A percentile compares a stretch with the other conserved stretches of the same genome.
Evolutionary conservation across 768 basidiomycete species (phyloP).

Genomic region (Tephrocybe rancida): DNA sequence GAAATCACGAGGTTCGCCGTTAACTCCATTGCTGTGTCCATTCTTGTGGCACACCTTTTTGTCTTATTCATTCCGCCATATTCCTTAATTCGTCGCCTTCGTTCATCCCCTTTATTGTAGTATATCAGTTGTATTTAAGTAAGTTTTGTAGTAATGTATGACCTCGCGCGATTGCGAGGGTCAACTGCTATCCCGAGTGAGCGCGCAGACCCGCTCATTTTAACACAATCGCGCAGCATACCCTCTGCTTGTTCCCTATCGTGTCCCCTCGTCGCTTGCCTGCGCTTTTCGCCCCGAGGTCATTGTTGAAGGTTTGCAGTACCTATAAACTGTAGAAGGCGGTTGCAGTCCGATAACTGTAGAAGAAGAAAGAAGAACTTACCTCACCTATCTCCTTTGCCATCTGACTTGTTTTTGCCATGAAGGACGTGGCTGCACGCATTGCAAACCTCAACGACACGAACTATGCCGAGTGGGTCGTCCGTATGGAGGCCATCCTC

Average conservation of each 20-base stretch:
- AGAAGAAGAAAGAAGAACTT: not conserved
- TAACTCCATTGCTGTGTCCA: no score
- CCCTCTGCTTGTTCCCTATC: not conserved
- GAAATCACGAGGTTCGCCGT: no score
- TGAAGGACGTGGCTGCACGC: not conserved
- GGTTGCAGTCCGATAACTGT: conserved; percentile 2
- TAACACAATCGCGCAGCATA: conserved; percentile 9
- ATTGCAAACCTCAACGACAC: conserved; percentile 20
- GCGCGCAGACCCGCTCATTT: not conserved
- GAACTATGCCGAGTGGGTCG: conserved; percentile 25
- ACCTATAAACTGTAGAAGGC: conserved; percentile 12
- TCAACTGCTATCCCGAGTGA: no score
- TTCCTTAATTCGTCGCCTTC: no score
- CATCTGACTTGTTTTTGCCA: no score
- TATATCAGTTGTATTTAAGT: no score
- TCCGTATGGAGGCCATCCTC: conserved; percentile 7
- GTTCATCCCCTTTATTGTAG: no score
- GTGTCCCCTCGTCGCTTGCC: not conserved
- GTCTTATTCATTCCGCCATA: no score
- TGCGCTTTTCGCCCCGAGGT: not conserved
- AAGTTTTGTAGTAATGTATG: no score
- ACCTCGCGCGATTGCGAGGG: no score
- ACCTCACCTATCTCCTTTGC: no score
- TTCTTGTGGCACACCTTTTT: no score
- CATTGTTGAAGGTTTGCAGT: conserved; percentile 10